Base-by-base conservation (phyloP, 1,284 basidiomycete genomes). In the Boletus chippewaensis region DNA sequence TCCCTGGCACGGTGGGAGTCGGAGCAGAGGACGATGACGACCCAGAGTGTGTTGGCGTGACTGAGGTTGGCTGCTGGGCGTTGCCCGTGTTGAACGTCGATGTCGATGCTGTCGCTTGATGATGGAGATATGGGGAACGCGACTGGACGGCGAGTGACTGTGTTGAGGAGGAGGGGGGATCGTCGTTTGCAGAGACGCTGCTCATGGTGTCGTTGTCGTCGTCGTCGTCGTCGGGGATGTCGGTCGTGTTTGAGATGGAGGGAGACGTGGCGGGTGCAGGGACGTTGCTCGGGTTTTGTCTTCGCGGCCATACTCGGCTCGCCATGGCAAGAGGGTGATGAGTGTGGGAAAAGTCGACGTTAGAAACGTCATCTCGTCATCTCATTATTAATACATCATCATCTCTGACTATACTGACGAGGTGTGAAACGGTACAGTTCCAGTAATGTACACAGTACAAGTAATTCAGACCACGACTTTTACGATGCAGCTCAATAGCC, bases 31-130 rank as follows among this genome's bases (percentile, higher is more conserved):
- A 51, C 0, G 57, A 46, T 5, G 58, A 45, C 5, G 28, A 45
- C 2, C 10, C 36, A 2, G 52, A 29, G 1, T 38, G 54, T 0
- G 52, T 7, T 0, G 47, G n/a, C 0, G 45, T 9, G 15, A 44
- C 4, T 8, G 41, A 8, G 6, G 16, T 52, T 4, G 47, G 40
- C 2, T 42, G 31, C 4, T 51, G 50, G 32, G 39, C 7, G 13
- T 44, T 48, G 51, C 12, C 5, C 12, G 12, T 32, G 31, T 65
- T 69, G 42, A 66, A 66, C 9, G 64, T 66, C 34, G 67, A 66
- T 4, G 67, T 57, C 2, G 64, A 66, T 7, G 64, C 64, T 7
- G 65, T 69, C 1, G 64, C 64, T 11, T 65, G 64, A 50, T 68
- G 64, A 0, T 66, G 64, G 40, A 67, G 42, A 36, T 66, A 66